A percentile compares a stretch with the other conserved stretches of the same genome.
phyloP scores from a whole-genome alignment of 352 stramenopile genomes.

The Phytophthora idaei region DNA sequence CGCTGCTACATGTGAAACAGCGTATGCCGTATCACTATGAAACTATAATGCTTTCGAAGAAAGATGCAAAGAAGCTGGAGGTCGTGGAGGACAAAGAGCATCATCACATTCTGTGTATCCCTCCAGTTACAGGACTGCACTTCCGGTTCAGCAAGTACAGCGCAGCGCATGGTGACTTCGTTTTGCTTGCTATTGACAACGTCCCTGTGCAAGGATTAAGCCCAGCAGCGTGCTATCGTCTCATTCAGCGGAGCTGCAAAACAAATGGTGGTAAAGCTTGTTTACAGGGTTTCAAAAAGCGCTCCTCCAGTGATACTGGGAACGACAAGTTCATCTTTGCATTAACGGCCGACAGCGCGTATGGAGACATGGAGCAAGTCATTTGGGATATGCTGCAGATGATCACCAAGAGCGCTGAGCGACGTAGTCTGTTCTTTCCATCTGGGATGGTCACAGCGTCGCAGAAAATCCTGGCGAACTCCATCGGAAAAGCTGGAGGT shows the following conservation, averaged over 20 bases:
- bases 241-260: constrained; percentile 40
- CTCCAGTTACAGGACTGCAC: constrained; percentile 43
- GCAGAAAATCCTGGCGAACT: constrained; percentile 71
- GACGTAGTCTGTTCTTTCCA: constrained; percentile 68
- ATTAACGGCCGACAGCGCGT: constrained; percentile 64
- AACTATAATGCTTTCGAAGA: constrained; percentile 45
- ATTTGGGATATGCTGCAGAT: constrained; percentile 77
- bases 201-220: constrained; percentile 48
- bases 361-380: constrained; percentile 79
- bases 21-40: constrained; percentile 53
- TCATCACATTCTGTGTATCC: constrained; percentile 53
- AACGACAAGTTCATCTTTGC: constrained; percentile 66
- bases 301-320: constrained; percentile 18
- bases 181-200: constrained; percentile 64
- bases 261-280: constrained; percentile 24
- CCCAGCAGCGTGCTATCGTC: constrained; percentile 37
- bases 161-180: constrained; percentile 68
- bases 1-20: constrained; percentile 59
- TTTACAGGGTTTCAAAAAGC: constrained; percentile 35
- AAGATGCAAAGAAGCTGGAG: constrained; percentile 44
- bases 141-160: constrained; percentile 69
- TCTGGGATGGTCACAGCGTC: constrained; percentile 66
- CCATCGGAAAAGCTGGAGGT: constrained; percentile 64
- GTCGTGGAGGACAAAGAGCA: constrained; percentile 52
- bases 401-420: constrained; percentile 73